phyloP scores from a whole-genome alignment of 2,329 filamentous ascomycete species.

The Fusarium cyanostomum region DNA sequence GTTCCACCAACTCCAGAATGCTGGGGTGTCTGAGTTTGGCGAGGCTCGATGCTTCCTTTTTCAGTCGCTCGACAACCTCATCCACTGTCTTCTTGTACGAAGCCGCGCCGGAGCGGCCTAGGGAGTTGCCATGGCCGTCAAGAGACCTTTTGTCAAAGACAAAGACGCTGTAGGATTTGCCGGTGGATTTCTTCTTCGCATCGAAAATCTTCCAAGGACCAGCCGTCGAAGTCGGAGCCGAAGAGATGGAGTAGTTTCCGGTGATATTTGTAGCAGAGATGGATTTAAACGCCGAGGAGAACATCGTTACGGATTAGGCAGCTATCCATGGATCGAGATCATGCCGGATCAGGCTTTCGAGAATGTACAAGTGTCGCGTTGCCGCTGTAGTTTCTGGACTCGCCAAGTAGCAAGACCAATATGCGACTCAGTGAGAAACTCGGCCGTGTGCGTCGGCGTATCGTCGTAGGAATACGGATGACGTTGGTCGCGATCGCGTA shows the following conservation, averaged over 20 bases:
- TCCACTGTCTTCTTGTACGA: slow-evolving; percentile 84
- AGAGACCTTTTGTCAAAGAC: slow-evolving; percentile 92
- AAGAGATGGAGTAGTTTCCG: slow-evolving; percentile 86
- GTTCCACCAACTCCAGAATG: slow-evolving; percentile 91
- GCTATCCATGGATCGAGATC: slow-evolving; percentile 36
- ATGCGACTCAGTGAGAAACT: not conserved
- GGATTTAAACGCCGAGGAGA: slow-evolving; percentile 92
- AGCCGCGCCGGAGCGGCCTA: slow-evolving; percentile 60
- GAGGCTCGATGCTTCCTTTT: slow-evolving; percentile 89
- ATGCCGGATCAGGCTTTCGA: slow-evolving; percentile 35
- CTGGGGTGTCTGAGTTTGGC: slow-evolving; percentile 91
- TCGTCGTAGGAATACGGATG: slow-evolving; percentile 21
- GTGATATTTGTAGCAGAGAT: slow-evolving; percentile 91
- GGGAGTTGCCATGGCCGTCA: slow-evolving; percentile 62
- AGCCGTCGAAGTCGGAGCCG: slow-evolving; percentile 78
- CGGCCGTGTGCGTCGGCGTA: not conserved
- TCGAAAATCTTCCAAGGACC: slow-evolving; percentile 98
- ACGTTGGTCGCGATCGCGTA: slow-evolving; percentile 35
- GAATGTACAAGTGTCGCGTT: slow-evolving; percentile 1
- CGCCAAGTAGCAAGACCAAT: not conserved
- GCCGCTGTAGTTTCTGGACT: slow-evolving; percentile 1
- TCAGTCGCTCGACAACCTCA: slow-evolving; percentile 89
- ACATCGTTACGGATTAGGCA: slow-evolving; percentile 67
- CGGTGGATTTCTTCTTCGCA: slow-evolving; percentile 94
- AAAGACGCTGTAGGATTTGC: slow-evolving; percentile 89